Evolutionary conservation across 2,329 filamentous ascomycete genomes (phyloP), one percentile per base, ranked within the genome.

Genomic region (Didymella exigua): DNA sequence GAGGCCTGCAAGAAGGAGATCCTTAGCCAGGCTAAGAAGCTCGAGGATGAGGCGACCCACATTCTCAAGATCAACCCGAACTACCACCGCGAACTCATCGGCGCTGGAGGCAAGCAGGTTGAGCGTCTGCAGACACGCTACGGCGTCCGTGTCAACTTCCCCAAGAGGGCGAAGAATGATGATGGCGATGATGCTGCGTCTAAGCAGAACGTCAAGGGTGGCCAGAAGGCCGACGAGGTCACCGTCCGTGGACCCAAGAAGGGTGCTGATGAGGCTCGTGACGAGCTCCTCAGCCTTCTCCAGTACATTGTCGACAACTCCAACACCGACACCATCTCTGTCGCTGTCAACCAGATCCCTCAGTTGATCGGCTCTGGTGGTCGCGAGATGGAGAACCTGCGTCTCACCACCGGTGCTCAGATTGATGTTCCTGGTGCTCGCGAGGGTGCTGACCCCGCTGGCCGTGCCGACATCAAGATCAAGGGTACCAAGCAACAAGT

Each of bases 111-210:
- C 56, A 86, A 82, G 69, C 90, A 96, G 72, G 93, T 99, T 70
- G 95, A 95, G 78, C 89, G 90, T 63, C 84, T 99, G 21, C 93
- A 99, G 77, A 91, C 88, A 51, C 89, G 93, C 41, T 97, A 99
- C 81, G 89, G 89, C 71, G 95, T 99, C 36, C 87, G 93, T 60
- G 95, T 99, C 67, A 93, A 97, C 78, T 99, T 99, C 81, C 95
- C 95, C 34, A 90, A 92, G 72, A 80, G 82, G 43, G 78, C 75
- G 47, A 74, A 73, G 44, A 75, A 84, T 56, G 90, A 95, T 56
- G 91, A 96, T 52, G 92, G 93, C 65, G 82, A 82, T n/a, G 71
- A 70, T 19, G 89, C 87, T 60, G 89, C 93, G 55, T 76, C 78
- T 46, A 80, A 81, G 55, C 86, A 86, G 72, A 80, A 82, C 42